Conservation (phyloP, 768 basidiomycete species). For the Antrodiella citrinella region DNA sequence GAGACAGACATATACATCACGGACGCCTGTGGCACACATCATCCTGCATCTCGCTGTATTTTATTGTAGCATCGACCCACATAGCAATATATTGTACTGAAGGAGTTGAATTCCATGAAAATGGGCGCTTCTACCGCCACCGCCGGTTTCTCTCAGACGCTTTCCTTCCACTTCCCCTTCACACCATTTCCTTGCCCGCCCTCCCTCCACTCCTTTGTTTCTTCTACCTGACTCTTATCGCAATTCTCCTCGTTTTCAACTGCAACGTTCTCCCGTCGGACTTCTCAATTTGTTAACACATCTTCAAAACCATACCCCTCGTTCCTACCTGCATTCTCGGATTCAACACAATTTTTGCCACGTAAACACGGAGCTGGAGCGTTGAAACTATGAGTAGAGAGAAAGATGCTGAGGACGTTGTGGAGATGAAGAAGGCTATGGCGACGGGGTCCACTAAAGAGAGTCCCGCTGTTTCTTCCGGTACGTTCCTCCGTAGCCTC, state of each 20-base stretch:
- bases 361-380: background rate
- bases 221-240: no score
- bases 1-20: no score
- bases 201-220: background rate
- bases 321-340: background rate
- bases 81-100: no score
- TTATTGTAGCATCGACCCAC: no score
- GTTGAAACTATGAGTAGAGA: background rate
- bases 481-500: slow-evolving; percentile 11
- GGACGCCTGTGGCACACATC: no score
- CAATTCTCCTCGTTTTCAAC: no score
- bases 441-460: slow-evolving; percentile 32
- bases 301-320: background rate
- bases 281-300: background rate
- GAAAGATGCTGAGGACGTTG: slow-evolving; percentile 31
- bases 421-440: slow-evolving; percentile 46
- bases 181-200: background rate
- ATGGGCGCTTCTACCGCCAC: no score
- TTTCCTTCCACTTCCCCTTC: background rate
- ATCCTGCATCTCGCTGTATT: no score
- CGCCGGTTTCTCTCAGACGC: background rate
- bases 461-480: slow-evolving; percentile 10
- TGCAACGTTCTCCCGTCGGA: background rate
- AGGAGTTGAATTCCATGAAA: no score
- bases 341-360: background rate